Base-by-base conservation (phyloP, 345 rosid genomes). In the Geranium rotundifolium region DNA sequence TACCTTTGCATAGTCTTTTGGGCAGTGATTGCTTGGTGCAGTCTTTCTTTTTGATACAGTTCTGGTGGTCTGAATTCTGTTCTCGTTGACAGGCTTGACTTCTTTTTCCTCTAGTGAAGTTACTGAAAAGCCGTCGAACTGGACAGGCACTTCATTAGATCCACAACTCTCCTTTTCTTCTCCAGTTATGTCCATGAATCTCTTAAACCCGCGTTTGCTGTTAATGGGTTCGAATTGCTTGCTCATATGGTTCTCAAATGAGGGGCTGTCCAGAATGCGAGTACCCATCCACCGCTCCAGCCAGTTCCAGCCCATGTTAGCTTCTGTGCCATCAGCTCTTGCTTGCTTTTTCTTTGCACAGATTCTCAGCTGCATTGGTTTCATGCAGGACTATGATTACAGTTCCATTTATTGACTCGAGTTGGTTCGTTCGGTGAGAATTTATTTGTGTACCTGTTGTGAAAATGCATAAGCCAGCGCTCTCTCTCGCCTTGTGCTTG, bases 261-360 rank as follows among this genome's bases (percentile, higher is more conserved):
- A 58, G 49, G 80, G 66, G 70, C 54, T 73, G 37, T 83, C 96
- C 13, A 83, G 81, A 65, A 80, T 64, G 17, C 91, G 86, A 54
- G 96, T 86, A 64, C 96, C 96, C 95, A 87, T 84, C 96, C 90
- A 85, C 15, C 92, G 77, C 71, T 92, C 95, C 54, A 85, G 89
- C 95, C 93, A 85, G 74, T 78, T 85, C 93, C 88, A 87, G 54
- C 91, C 83, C 70, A 78, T 77, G 76, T 77, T 79, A 27, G 81
- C 64, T 18, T 84, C 87, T 15, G 70, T 63, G 1, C 63, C 81
- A 7, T 70, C 75, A 5, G 79, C 49, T 69, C 65, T 80, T 27
- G 59, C 58, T 34, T 76, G 84, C 66, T 82, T 84, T 67, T 74
- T 84, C 89, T 74, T 87, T 19, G 92, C 73, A 79, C 96, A 84